Evolutionary conservation across 2,329 filamentous ascomycete species (phyloP).

Genomic region (Fusarium drepaniforme): DNA sequence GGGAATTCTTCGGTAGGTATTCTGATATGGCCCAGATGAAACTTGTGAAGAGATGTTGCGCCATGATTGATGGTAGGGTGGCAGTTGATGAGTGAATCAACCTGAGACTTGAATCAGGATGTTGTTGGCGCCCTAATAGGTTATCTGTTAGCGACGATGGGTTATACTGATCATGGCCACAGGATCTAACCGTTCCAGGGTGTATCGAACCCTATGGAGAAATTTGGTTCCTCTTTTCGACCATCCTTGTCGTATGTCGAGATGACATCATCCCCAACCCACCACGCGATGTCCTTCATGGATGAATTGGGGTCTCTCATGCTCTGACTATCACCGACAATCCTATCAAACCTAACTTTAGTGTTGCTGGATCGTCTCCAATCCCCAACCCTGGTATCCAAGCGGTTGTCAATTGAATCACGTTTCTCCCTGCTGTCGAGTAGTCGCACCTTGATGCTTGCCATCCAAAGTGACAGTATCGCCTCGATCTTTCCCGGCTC

Average conservation of each 20-base stretch:
- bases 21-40: not conserved
- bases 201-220: not conserved
- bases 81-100: not conserved
- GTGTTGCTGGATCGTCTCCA: not conserved
- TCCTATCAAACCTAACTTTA: not conserved
- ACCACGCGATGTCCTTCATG: not conserved
- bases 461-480: conserved; percentile 1
- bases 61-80: not conserved
- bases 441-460: not conserved
- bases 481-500: not conserved
- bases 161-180: not conserved
- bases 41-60: not conserved
- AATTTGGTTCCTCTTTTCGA: not conserved
- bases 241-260: not conserved
- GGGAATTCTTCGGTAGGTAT: not conserved
- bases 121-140: no score
- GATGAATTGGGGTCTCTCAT: no score
- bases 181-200: no score
- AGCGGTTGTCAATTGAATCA: not conserved
- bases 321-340: not conserved
- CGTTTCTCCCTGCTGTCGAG: not conserved
- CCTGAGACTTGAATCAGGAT: not conserved
- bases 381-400: not conserved
- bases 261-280: not conserved
- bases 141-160: not conserved